phyloP scores from a whole-genome alignment of 2,329 filamentous ascomycete genomes.

The Venturiaceae sp. region DNA sequence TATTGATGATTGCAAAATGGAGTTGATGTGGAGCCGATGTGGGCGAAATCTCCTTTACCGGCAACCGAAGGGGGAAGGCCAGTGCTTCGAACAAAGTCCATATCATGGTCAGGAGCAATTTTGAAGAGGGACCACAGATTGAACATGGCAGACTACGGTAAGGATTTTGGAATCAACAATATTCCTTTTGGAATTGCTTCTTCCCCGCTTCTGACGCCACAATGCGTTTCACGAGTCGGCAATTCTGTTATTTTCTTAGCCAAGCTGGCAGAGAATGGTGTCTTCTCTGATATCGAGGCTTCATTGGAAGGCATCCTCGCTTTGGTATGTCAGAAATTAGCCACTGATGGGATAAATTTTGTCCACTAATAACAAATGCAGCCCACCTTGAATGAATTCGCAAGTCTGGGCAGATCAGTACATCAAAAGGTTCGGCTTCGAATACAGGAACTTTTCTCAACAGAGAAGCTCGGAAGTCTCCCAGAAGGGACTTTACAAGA shows the following conservation, averaged over 20 bases:
- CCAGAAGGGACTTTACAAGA: background rate
- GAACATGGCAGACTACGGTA: background rate
- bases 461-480: background rate
- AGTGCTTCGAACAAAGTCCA: too few relatives aligned
- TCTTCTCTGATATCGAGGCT: constrained; percentile 17
- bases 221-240: constrained; percentile 41
- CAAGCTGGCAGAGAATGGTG: constrained; percentile 22
- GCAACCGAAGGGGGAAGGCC: too few relatives aligned
- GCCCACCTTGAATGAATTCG: constrained; percentile 39
- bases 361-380: background rate
- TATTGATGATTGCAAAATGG: background rate
- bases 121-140: too few relatives aligned
- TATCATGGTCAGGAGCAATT: too few relatives aligned
- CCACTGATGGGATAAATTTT: too few relatives aligned
- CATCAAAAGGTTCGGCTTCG: constrained; percentile 30
- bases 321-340: constrained; percentile 12
- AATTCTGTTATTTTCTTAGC: constrained; percentile 44
- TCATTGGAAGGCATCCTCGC: constrained; percentile 19
- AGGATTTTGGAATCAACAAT: background rate
- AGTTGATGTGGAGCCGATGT: background rate
- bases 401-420: constrained; percentile 30
- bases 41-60: background rate
- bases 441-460: constrained; percentile 26
- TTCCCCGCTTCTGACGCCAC: constrained; percentile 16
- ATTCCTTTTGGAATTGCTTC: constrained; percentile 7